These are phyloP conservation scores for Alternaria longipes DNA, from an alignment of 2,329 filamentous ascomycete genomes.

Conservation along the genomic window DNA sequence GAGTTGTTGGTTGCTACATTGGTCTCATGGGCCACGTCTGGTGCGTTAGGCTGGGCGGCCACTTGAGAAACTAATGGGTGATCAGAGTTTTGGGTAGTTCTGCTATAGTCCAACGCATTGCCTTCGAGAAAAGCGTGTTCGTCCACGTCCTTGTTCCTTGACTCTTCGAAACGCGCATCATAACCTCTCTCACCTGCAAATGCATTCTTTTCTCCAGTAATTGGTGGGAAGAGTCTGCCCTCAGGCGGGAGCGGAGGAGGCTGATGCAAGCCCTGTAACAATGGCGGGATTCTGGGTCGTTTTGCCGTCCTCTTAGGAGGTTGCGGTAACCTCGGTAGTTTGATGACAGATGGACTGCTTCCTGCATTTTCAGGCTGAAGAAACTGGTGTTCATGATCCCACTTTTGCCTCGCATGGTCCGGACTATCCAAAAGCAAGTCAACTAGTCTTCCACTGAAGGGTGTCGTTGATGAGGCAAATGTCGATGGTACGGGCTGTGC, in stretches of 20 bases:
- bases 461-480: slow-evolving; percentile 23
- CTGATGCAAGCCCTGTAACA: slow-evolving; percentile 69
- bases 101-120: slow-evolving; percentile 4
- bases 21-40: not conserved
- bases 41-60: not conserved
- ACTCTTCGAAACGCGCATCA: slow-evolving; percentile 19
- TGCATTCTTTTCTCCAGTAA: slow-evolving; percentile 59
- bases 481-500: slow-evolving; percentile 23
- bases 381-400: slow-evolving; percentile 33
- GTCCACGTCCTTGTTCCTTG: slow-evolving; percentile 21
- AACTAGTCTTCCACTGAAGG: slow-evolving; percentile 42
- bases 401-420: slow-evolving; percentile 27
- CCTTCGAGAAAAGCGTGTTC: slow-evolving; percentile 11
- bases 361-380: slow-evolving; percentile 21
- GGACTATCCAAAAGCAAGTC: slow-evolving; percentile 38
- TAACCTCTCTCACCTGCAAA: slow-evolving; percentile 27
- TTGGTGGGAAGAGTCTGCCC: slow-evolving; percentile 68
- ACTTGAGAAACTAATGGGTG: not conserved
- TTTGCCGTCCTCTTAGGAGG: slow-evolving; percentile 42
- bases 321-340: slow-evolving; percentile 52
- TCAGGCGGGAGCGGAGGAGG: slow-evolving; percentile 64
- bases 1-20: not conserved
- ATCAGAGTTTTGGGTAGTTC: slow-evolving; percentile 4
- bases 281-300: slow-evolving; percentile 56
- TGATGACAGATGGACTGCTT: slow-evolving; percentile 38